Evolutionary conservation across 495 filamentous ascomycete genomes (phyloP).

Genomic region (Aspergillus avenaceus): DNA sequence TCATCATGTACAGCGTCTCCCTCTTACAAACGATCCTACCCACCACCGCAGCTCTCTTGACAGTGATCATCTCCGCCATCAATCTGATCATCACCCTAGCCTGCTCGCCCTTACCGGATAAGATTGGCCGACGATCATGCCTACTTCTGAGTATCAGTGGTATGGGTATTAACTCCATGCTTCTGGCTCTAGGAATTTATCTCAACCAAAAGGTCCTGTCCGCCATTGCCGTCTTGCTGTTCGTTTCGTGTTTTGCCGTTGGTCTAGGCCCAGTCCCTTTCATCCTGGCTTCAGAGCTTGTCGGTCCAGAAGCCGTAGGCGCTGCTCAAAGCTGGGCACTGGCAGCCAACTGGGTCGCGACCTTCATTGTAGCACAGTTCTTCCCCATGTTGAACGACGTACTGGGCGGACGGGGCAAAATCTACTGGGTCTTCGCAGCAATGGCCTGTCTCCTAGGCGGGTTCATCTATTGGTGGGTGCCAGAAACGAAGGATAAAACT

Average conservation of each 20-base stretch:
- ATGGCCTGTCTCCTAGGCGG: conserved; percentile 60
- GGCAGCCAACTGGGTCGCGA: conserved; percentile 84
- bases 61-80: conserved; percentile 77
- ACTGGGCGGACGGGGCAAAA: conserved; percentile 70
- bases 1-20: conserved; percentile 96
- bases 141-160: conserved; percentile 76
- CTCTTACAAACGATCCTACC: conserved; percentile 74
- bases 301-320: conserved; percentile 82
- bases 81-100: conserved; percentile 79
- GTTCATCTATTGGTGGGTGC: conserved; percentile 68
- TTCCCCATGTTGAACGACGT: conserved; percentile 80
- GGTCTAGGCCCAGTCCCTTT: conserved; percentile 93
- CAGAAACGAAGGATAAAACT: conserved; percentile 80
- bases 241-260: conserved; percentile 86
- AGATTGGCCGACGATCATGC: conserved; percentile 78
- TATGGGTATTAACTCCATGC: conserved; percentile 71
- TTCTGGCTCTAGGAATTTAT: conserved; percentile 72
- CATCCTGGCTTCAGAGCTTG: conserved; percentile 84
- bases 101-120: conserved; percentile 80
- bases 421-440: conserved; percentile 82
- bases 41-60: conserved; percentile 70
- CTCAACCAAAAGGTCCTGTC: conserved; percentile 65
- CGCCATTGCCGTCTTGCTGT: conserved; percentile 73
- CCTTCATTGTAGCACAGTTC: conserved; percentile 87
- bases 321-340: conserved; percentile 82